Evolutionary conservation across 106 monocot species (phyloP).

Genomic region (Acanthochlamys bracteata): DNA sequence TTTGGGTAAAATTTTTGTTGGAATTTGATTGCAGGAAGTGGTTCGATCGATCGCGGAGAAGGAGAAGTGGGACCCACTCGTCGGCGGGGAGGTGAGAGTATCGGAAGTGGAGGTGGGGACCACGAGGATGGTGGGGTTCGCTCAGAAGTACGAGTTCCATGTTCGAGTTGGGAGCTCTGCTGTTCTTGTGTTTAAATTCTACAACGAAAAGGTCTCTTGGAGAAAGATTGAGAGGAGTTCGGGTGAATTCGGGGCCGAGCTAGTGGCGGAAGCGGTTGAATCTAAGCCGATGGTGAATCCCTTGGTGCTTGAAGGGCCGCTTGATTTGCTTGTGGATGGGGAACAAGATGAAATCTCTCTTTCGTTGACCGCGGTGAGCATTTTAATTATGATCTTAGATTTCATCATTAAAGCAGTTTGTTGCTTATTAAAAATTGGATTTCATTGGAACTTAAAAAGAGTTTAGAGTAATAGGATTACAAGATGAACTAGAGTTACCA

Average conservation of each 20-base stretch:
- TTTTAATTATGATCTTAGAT: not conserved
- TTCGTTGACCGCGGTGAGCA: slow-evolving; percentile 46
- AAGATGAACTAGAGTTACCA: too few relatives aligned
- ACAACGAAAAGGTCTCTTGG: slow-evolving; percentile 32
- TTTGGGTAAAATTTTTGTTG: not conserved
- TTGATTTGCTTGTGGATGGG: slow-evolving; percentile 34
- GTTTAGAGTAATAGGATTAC: not conserved
- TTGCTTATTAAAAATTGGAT: not conserved
- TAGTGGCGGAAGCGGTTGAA: slow-evolving; percentile 26
- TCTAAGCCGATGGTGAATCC: slow-evolving; percentile 17
- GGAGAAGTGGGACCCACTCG: slow-evolving; percentile 51
- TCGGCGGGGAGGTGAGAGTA: slow-evolving; percentile 26
- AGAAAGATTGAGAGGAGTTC: slow-evolving; percentile 16
- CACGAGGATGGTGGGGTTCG: slow-evolving; percentile 14
- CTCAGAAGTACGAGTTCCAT: slow-evolving; percentile 53
- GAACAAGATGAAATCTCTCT: slow-evolving; percentile 33
- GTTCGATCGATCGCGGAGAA: slow-evolving; percentile 31
- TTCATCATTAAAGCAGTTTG: not conserved
- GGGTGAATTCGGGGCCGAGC: slow-evolving; percentile 12
- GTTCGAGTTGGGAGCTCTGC: slow-evolving; percentile 19
- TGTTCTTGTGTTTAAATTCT: slow-evolving; percentile 23
- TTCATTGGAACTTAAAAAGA: not conserved
- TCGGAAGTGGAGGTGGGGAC: slow-evolving; percentile 21
- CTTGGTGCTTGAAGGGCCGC: slow-evolving; percentile 54
- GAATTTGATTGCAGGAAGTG: slow-evolving; percentile 23